These are phyloP conservation scores for Candida vartiovaarae DNA, from an alignment of 805 yeast genomes.

Conservation along the genomic window DNA sequence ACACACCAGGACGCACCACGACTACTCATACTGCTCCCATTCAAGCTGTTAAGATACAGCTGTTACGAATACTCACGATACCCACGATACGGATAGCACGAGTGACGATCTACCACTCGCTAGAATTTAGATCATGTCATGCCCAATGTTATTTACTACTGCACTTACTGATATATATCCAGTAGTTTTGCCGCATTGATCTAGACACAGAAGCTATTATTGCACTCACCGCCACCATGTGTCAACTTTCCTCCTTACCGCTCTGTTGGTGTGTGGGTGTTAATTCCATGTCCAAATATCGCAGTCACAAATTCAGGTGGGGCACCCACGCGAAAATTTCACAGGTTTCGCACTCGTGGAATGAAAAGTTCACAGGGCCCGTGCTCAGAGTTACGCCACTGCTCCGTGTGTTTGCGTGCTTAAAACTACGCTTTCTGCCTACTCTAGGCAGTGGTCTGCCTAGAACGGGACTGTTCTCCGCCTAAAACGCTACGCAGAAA, in stretches of 20 bases:
- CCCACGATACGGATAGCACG: background rate
- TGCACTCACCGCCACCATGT: background rate
- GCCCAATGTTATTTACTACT: too few species aligned
- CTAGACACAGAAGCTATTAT: too few species aligned
- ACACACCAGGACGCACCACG: too few species aligned
- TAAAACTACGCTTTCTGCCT: conserved; percentile 5
- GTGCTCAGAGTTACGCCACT: background rate
- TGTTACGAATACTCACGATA: background rate
- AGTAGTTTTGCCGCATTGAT: too few species aligned
- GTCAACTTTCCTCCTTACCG: background rate
- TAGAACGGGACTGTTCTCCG: background rate
- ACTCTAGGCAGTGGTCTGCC: background rate
- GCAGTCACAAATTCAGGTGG: conserved; percentile 11
- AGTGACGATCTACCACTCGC: background rate
- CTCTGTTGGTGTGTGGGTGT: conserved; percentile 20
- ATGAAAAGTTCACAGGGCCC: background rate
- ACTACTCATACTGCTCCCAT: too few species aligned
- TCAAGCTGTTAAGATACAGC: too few species aligned
- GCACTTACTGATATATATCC: too few species aligned
- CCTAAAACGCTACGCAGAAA: too few species aligned
- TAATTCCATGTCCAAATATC: conserved; percentile 21
- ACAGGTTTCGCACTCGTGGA: background rate
- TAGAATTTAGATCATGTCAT: too few species aligned
- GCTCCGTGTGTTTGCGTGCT: conserved; percentile 1
- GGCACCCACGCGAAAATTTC: background rate